These are phyloP conservation scores for Ceratocystis eucalypticola DNA, from an alignment of 2,329 filamentous ascomycete genomes.

Conservation along the genomic window DNA sequence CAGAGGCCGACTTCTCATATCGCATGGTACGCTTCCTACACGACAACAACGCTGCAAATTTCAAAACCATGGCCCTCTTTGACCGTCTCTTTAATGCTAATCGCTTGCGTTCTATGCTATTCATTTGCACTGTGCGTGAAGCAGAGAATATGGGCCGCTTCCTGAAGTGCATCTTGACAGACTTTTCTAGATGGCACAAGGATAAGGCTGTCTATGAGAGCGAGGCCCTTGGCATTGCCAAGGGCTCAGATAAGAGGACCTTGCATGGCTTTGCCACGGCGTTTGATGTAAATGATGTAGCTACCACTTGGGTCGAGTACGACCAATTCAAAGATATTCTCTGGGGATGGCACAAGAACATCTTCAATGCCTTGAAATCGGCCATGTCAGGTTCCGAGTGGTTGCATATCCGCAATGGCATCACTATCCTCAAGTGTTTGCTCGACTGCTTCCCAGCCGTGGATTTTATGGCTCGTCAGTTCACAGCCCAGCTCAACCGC, in stretches of 20 bases:
- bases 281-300: conserved; percentile 47
- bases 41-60: conserved; percentile 68
- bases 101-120: conserved; percentile 67
- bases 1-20: conserved; percentile 81
- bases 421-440: conserved; percentile 72
- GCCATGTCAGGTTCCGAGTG: conserved; percentile 78
- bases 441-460: conserved; percentile 75
- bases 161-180: conserved; percentile 64
- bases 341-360: conserved; percentile 78
- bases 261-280: conserved; percentile 67
- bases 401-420: conserved; percentile 95
- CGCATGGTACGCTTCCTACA: conserved; percentile 80
- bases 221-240: conserved; percentile 46
- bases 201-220: conserved; percentile 63
- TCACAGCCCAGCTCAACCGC: conserved; percentile 49
- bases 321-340: conserved; percentile 75
- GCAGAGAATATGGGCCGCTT: conserved; percentile 90
- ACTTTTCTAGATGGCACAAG: conserved; percentile 73
- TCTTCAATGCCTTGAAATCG: conserved; percentile 65
- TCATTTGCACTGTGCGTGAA: conserved; percentile 78
- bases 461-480: conserved; percentile 68
- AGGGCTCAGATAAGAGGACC: conserved; percentile 34
- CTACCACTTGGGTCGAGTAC: conserved; percentile 61
- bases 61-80: conserved; percentile 72
- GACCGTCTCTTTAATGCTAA: conserved; percentile 76